Base-by-base conservation (phyloP, 108 stramenopile genomes). In the Skeletonema menzelii region DNA sequence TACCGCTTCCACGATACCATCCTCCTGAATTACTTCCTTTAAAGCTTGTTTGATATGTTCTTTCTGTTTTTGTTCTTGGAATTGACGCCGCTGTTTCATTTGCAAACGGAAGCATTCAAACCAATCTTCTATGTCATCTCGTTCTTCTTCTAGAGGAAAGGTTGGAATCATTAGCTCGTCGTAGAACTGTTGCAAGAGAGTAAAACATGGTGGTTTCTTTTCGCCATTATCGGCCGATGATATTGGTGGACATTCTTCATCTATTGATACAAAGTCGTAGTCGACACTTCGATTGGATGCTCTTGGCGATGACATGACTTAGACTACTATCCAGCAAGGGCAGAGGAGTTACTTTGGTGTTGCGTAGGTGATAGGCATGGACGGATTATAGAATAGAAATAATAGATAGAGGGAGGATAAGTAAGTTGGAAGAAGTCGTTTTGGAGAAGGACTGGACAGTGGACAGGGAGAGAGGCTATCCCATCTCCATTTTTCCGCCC, bases 91-190 rank as follows among this genome's bases (percentile, higher is more conserved):
- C 35, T 65, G 40, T 40, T 64, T 70, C 63, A 72, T 79, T 66
- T 79, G 77, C 24, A 38, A 44, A 79, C 77, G 83, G 57, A 86
- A 79, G 56, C 81, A 84, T 44, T 73, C 47, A 22, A 82, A 71
- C 86, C 86, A 86, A 62, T 86, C 86, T 0, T 82, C 70, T 27
- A 86, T 61, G 30, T 82, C 80, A 69, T 86, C 86, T 20, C 80
- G 76, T 55, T 86, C 86, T 8, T 71, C 83, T 62, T 86, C 82
- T 1, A 86, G 56, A 38, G 86, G 86, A 79, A 86, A 86, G 8
- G 81, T 73, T 1, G 86, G 72, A 11, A 84, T 75, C 86, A 86
- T 86, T 5, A 84, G 70, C 32, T 86, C 83, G 14, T 84, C 42
- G 42, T 86, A 86, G 46, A 86, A 86, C 30, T 69, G 69, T 22